Percentiles rank a stretch among this genome's conserved stretches.
phyloP scores from a whole-genome alignment of 2,329 filamentous ascomycete species.

The Aspergillus sp. region DNA sequence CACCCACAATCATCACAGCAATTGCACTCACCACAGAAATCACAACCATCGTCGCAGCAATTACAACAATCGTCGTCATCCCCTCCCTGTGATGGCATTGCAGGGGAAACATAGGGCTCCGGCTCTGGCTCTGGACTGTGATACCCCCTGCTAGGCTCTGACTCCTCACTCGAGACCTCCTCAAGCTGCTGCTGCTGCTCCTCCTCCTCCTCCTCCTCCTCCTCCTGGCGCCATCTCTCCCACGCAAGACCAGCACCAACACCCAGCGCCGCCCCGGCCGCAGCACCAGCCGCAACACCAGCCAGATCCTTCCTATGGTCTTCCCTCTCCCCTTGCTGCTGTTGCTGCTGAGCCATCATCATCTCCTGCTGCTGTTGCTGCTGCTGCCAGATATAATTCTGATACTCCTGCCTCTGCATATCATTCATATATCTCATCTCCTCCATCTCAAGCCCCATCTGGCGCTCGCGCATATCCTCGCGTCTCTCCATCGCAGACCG shows the following conservation, averaged over 20 bases:
- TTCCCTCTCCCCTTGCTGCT: background rate
- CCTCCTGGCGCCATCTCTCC: background rate
- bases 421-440: too few species aligned
- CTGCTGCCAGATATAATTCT: too few species aligned
- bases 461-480: too few species aligned
- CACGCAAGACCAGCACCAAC: background rate
- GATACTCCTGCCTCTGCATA: too few species aligned
- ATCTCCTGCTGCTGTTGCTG: background rate
- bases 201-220: background rate
- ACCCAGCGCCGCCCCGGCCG: background rate
- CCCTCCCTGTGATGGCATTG: too few species aligned
- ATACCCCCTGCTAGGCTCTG: background rate
- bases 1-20: background rate
- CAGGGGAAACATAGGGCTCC: background rate
- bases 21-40: background rate
- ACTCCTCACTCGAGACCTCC: background rate
- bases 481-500: too few species aligned
- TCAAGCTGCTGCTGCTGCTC: background rate
- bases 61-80: background rate
- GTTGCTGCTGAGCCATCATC: background rate
- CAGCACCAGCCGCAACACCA: background rate
- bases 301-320: background rate
- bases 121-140: background rate
- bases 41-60: background rate
- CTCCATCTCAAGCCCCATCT: too few species aligned